Evolutionary conservation across 1,139 yeast genomes (phyloP).

Genomic region (Diutina neorugosa): DNA sequence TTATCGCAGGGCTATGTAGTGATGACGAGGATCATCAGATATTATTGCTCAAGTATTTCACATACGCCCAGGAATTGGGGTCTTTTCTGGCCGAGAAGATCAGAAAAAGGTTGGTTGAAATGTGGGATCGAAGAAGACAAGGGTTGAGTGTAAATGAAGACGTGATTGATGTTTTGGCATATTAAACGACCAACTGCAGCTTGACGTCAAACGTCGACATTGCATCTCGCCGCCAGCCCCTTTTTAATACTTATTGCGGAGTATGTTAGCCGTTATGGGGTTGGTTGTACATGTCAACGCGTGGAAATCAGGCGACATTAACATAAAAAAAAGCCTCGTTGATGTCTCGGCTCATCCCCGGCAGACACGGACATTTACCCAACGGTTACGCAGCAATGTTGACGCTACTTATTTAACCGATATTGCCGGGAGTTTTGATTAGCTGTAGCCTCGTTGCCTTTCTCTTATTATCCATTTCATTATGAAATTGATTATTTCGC

Average conservation of each 20-base stretch:
- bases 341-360: neutral
- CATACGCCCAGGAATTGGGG: neutral
- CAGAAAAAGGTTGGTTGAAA: neutral
- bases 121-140: neutral
- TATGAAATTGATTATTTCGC: no score
- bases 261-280: neutral
- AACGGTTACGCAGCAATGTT: no score
- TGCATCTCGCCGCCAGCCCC: neutral
- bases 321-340: neutral
- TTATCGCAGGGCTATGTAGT: constrained; percentile 48
- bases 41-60: constrained; percentile 33
- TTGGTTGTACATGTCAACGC: neutral
- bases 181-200: neutral
- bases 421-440: no score
- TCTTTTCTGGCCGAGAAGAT: neutral
- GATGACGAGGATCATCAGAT: constrained; percentile 28
- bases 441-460: no score
- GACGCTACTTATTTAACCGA: no score
- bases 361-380: no score
- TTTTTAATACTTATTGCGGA: neutral
- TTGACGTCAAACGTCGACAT: neutral
- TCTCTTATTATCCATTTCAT: no score
- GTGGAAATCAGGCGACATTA: neutral
- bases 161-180: neutral
- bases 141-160: neutral